These are phyloP conservation scores for Lotmaria passim DNA, from an alignment of 208 protist genomes.

Conservation along the genomic window DNA sequence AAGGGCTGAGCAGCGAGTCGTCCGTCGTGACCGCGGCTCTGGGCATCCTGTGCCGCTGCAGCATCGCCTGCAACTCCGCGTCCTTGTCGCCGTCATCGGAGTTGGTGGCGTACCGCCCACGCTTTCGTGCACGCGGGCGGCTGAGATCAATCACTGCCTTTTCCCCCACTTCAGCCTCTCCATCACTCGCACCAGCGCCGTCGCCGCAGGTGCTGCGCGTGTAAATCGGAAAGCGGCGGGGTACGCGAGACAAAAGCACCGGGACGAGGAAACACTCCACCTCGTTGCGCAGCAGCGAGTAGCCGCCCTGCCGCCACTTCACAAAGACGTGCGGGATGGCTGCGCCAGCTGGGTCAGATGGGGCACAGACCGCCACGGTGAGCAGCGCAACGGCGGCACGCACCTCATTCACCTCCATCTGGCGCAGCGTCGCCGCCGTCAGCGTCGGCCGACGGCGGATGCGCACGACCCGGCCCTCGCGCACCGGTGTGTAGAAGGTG, in stretches of 20 bases:
- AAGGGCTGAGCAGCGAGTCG: conserved; percentile 28
- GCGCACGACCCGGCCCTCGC: conserved; percentile 44
- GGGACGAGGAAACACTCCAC: conserved; percentile 52
- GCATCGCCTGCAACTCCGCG: conserved; percentile 12
- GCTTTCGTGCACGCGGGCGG: not conserved
- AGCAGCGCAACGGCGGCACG: conserved; percentile 54
- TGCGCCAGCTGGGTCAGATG: not conserved
- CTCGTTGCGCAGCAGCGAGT: conserved; percentile 59
- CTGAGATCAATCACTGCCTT: conserved; percentile 30
- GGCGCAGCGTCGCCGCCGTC: conserved; percentile 34
- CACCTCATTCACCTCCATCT: conserved; percentile 78
- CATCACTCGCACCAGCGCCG: not conserved
- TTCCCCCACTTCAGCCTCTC: too few relatives aligned
- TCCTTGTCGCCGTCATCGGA: not conserved
- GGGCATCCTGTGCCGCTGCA: not conserved
- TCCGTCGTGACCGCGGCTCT: conserved; percentile 6
- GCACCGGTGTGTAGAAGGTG: conserved; percentile 58
- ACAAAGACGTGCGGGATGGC: conserved; percentile 43
- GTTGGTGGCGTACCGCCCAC: not conserved
- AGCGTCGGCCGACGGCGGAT: conserved; percentile 60
- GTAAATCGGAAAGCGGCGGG: conserved; percentile 32
- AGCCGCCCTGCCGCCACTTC: conserved; percentile 73
- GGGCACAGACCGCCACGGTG: conserved; percentile 15
- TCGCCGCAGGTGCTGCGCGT: conserved; percentile 20
- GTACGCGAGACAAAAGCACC: conserved; percentile 40